Percentiles rank a stretch among this genome's conserved stretches.
Conservation (phyloP, 2,329 filamentous ascomycete genomes). For the Penicillium sp. region DNA sequence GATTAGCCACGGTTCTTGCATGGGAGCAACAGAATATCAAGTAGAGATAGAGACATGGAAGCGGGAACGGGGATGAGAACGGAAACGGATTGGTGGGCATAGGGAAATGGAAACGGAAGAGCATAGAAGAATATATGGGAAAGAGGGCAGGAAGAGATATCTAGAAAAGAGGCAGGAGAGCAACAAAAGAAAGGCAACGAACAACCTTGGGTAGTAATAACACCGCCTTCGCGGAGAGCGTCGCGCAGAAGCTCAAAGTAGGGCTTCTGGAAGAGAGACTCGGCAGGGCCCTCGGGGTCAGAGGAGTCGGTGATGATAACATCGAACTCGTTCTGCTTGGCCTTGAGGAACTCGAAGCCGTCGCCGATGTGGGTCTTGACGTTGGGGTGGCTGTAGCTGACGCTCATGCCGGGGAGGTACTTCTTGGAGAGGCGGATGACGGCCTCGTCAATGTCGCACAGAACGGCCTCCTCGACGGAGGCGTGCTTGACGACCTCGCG, state of each 20-base stretch:
- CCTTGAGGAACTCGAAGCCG: slow-evolving; percentile 96
- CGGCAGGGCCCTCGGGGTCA: slow-evolving; percentile 92
- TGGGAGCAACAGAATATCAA: slow-evolving; percentile 1
- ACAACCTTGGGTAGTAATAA: slow-evolving; percentile 99
- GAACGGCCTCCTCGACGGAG: slow-evolving; percentile 86
- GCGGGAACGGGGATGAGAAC: no score
- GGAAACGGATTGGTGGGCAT: not conserved
- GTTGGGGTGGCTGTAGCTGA: slow-evolving; percentile 90
- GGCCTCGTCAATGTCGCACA: slow-evolving; percentile 99
- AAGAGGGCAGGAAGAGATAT: not conserved
- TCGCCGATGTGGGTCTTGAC: slow-evolving; percentile 89
- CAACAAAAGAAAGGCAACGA: slow-evolving; percentile 65
- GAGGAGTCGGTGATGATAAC: slow-evolving; percentile 99
- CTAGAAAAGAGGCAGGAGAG: no score
- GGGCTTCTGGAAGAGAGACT: slow-evolving; percentile 95
- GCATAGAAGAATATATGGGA: no score
- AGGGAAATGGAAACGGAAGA: no score
- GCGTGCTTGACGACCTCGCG: slow-evolving; percentile 99
- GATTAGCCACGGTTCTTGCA: slow-evolving; percentile 20
- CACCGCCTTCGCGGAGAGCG: slow-evolving; percentile 88
- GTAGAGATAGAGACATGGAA: slow-evolving; percentile 62
- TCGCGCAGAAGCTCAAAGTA: slow-evolving; percentile 93
- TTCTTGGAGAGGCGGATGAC: slow-evolving; percentile 98
- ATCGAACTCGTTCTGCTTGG: slow-evolving; percentile 96
- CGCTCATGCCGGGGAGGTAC: slow-evolving; percentile 90